These are phyloP conservation scores for Infundibulicybe gibba DNA, from an alignment of 768 basidiomycete genomes.

Conservation along the genomic window DNA sequence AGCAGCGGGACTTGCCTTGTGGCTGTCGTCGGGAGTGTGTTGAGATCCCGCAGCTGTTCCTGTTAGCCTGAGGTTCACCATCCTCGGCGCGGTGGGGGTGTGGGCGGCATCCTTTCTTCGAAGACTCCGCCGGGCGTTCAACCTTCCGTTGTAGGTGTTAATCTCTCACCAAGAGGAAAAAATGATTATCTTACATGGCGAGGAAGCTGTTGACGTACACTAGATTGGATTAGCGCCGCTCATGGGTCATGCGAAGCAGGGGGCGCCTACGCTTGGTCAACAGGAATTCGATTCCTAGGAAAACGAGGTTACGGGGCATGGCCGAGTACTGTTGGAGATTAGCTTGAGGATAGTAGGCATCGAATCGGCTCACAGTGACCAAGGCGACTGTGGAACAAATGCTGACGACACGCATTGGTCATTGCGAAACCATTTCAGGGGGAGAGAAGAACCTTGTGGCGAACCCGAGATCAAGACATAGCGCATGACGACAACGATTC, in stretches of 20 bases:
- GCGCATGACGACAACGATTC: constrained; percentile 13
- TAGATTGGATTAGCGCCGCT: background rate
- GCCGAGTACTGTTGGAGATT: background rate
- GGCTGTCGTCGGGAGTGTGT: too few relatives aligned
- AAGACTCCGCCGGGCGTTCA: too few relatives aligned
- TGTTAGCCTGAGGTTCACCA: background rate
- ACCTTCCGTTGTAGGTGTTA: too few relatives aligned
- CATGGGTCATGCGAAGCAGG: background rate
- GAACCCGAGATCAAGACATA: constrained; percentile 15
- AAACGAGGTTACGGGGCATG: constrained; percentile 3
- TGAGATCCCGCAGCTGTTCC: too few relatives aligned
- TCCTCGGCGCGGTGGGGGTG: background rate
- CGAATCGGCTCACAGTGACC: constrained; percentile 9
- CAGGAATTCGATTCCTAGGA: constrained; percentile 7
- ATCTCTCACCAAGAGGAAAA: background rate
- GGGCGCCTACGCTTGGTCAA: constrained; percentile 4
- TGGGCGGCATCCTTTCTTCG: background rate
- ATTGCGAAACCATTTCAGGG: background rate
- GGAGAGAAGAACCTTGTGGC: constrained; percentile 13
- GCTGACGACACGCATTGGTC: constrained; percentile 1
- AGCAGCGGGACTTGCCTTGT: too few relatives aligned
- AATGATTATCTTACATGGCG: constrained; percentile 3
- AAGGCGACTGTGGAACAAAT: constrained; percentile 11
- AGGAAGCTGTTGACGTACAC: constrained; percentile 5
- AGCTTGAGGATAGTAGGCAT: background rate